Conservation (phyloP, 2,329 filamentous ascomycete species). For the Monilinia laxa region DNA sequence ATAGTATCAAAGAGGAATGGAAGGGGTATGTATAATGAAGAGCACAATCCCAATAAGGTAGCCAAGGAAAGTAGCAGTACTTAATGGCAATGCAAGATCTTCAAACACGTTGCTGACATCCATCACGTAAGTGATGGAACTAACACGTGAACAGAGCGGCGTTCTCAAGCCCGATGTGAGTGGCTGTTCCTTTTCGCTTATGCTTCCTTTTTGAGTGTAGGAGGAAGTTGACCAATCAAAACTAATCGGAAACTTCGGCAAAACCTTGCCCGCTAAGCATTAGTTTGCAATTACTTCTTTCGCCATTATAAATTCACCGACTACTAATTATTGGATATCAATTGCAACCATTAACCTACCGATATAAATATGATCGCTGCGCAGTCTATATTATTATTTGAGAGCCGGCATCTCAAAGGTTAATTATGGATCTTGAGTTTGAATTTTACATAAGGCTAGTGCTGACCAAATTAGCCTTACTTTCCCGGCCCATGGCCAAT, state of each 20-base stretch:
- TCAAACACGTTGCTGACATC: background rate
- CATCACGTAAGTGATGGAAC: background rate
- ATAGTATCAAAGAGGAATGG: constrained; percentile 7
- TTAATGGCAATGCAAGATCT: background rate
- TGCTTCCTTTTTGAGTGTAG: constrained; percentile 8
- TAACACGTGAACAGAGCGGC: background rate
- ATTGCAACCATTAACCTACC: background rate
- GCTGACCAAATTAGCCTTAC: no score
- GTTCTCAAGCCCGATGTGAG: background rate
- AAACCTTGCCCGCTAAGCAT: background rate
- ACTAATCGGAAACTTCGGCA: background rate
- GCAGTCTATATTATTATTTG: background rate
- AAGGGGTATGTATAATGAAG: background rate
- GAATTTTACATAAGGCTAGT: no score
- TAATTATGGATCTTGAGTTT: background rate
- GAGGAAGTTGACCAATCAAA: constrained; percentile 21
- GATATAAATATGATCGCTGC: background rate
- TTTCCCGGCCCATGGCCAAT: no score
- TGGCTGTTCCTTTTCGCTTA: background rate
- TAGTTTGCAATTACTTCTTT: no score
- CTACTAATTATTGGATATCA: background rate
- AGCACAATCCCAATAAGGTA: background rate
- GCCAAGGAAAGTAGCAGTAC: background rate
- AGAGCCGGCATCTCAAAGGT: background rate
- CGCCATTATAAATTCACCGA: background rate